A percentile compares a stretch with the other conserved stretches of the same genome.
Conservation (phyloP, 768 basidiomycete species). For the Kwoniella dejecticola region DNA sequence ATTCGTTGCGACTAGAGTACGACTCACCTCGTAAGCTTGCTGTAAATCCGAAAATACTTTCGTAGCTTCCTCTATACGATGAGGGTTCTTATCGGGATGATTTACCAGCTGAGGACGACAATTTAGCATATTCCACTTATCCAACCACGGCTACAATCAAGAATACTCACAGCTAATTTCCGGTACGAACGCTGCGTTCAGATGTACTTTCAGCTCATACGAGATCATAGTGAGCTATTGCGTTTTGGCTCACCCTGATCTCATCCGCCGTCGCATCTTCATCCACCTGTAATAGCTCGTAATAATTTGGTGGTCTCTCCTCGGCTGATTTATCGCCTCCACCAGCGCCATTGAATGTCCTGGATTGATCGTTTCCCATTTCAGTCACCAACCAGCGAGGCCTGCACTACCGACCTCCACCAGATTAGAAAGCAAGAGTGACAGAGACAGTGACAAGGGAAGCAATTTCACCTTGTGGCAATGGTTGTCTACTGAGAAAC, state of each 20-base stretch:
- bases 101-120: slow-evolving; percentile 42
- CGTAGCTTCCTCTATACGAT: slow-evolving; percentile 81
- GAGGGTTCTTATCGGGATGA: slow-evolving; percentile 67
- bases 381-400: too few species aligned
- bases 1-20: neutral
- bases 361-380: slow-evolving; percentile 52
- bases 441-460: too few species aligned
- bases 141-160: too few species aligned
- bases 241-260: slow-evolving; percentile 71
- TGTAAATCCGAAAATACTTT: slow-evolving; percentile 83
- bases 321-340: slow-evolving; percentile 10
- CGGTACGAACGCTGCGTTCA: slow-evolving; percentile 72
- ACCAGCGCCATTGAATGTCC: neutral
- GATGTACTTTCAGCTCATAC: slow-evolving; percentile 1
- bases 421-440: too few species aligned
- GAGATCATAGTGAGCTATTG: neutral
- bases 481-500: too few species aligned
- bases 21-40: slow-evolving; percentile 87
- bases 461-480: too few species aligned
- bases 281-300: slow-evolving; percentile 74
- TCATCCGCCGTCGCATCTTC: slow-evolving; percentile 83
- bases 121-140: neutral
- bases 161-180: slow-evolving; percentile 70
- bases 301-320: slow-evolving; percentile 64
- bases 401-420: too few species aligned